A percentile compares a stretch with the other conserved stretches of the same genome.
These are phyloP conservation scores for Ampelomyces quisqualis DNA, from an alignment of 2,329 filamentous ascomycete species.

Conservation along the genomic window DNA sequence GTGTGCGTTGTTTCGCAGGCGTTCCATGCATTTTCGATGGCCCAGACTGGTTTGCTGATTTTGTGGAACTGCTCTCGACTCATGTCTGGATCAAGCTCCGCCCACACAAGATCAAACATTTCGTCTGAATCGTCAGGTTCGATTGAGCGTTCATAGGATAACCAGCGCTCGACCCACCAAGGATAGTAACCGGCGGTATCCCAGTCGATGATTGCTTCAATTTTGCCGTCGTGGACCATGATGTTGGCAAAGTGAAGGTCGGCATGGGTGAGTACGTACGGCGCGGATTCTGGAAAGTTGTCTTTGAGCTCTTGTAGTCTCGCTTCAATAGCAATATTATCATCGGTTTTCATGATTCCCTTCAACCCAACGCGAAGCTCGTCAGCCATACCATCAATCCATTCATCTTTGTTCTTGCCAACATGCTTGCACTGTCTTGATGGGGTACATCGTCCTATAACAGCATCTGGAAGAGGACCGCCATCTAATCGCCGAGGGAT, in stretches of 20 bases:
- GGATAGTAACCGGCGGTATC: constrained; percentile 12
- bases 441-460: constrained; percentile 5
- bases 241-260: constrained; percentile 16
- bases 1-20: neutral
- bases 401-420: constrained; percentile 12
- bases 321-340: constrained; percentile 4
- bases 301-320: constrained; percentile 5
- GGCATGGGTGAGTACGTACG: constrained; percentile 14
- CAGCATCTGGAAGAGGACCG: constrained; percentile 8
- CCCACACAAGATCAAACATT: constrained; percentile 2
- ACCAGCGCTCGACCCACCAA: constrained; percentile 10
- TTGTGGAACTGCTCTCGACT: neutral
- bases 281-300: constrained; percentile 4
- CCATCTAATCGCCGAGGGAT: constrained; percentile 9
- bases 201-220: constrained; percentile 18
- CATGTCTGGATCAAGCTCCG: neutral
- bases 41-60: neutral
- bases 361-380: constrained; percentile 9
- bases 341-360: neutral
- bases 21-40: neutral
- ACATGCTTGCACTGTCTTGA: constrained; percentile 5
- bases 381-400: constrained; percentile 8
- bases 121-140: neutral
- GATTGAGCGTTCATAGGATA: neutral
- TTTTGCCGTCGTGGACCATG: constrained; percentile 11